Base-by-base conservation (phyloP, 495 filamentous ascomycete genomes). In the Neurospora intermedia region DNA sequence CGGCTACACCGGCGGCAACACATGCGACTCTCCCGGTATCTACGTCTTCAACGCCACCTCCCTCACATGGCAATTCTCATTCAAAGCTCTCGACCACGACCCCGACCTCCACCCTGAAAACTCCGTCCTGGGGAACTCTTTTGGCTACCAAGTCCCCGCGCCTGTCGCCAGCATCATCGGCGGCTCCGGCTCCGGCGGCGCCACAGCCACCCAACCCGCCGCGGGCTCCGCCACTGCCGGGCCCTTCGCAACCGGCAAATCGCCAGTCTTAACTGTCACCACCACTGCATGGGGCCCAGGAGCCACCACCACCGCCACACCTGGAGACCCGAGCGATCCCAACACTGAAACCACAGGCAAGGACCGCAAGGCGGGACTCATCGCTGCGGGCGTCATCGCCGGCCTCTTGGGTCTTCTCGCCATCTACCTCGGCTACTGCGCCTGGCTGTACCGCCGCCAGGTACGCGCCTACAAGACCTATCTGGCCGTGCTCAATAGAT, bases 21-120 rank as follows among this genome's bases (percentile, higher is more conserved):
- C 89, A 42, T 93, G 92, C 80, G 92, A 93, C 74, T 84, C 79
- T 39, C 90, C 91, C 9, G 91, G 91, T 10, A 83, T 92, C 75
- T 92, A 91, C 76, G 85, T 90, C 46, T 93, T 93, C 80, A 87
- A 92, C 80, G 83, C 88, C 35, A 87, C 85, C 11, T 84, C 83
- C 16, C 82, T 91, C 4, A 72, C 84, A 62, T 94, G 91, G 91
- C 83, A 84, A 13, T 86, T 82, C 66, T 82, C 82, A 18, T 93
- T 91, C 81, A 87, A 83, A 27, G 83, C 89, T 0, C 77, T 77
- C 73, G 39, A 78, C 76, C 75, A 82, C 76, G 62, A 74, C 1
- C 74, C 81, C 27, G 80, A 83, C 71, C 74, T 77, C 1, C 69
- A 81, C 71, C 72, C 80, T 1, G 82, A 84, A 13, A 85, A 85